These are phyloP conservation scores for Purshia tridentata DNA, from an alignment of 306 rosid species.

Conservation along the genomic window DNA sequence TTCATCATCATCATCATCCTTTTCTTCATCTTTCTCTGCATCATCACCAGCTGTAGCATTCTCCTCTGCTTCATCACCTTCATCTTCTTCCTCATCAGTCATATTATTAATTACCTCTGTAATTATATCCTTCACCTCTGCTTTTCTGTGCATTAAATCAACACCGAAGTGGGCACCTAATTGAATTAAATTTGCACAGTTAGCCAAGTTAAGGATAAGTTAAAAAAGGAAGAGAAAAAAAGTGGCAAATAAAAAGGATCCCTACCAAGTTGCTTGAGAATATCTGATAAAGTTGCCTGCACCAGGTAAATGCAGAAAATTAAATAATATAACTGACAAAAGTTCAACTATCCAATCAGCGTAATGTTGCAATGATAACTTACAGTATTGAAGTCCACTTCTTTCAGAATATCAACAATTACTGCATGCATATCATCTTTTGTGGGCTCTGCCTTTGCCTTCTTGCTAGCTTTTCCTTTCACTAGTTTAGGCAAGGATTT, in stretches of 20 bases:
- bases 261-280: conserved; percentile 95
- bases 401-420: conserved; percentile 81
- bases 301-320: conserved; percentile 20
- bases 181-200: conserved; percentile 27
- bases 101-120: conserved; percentile 95
- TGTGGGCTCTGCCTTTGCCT: conserved; percentile 76
- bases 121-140: conserved; percentile 91
- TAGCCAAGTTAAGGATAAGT: not conserved
- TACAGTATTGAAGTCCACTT: conserved; percentile 95
- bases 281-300: conserved; percentile 97
- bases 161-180: conserved; percentile 81
- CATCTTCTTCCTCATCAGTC: conserved; percentile 93
- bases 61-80: conserved; percentile 63
- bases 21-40: conserved; percentile 45
- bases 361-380: conserved; percentile 27
- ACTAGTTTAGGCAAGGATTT: conserved; percentile 39
- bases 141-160: conserved; percentile 97
- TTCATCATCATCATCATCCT: conserved; percentile 8
- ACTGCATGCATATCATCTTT: conserved; percentile 81
- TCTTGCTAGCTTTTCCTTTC: conserved; percentile 75
- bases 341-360: conserved; percentile 13
- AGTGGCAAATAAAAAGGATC: not conserved
- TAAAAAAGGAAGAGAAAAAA: not conserved
- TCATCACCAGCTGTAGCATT: conserved; percentile 51
- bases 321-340: not conserved